Conservation (phyloP, 176 grass and related monocot species). For the Avena eriantha region DNA sequence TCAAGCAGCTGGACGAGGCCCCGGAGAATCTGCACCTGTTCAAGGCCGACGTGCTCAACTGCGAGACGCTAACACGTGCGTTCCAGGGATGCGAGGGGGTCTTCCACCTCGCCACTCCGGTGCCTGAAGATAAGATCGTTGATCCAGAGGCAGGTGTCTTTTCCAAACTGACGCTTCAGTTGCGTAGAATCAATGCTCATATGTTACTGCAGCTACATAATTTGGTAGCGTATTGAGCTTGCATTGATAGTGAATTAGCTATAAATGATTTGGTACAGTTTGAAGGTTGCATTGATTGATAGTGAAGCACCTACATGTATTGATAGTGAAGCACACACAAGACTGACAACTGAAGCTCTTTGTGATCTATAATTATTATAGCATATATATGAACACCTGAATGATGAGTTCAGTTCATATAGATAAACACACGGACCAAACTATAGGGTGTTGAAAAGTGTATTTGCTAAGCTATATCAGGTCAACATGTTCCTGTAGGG, state of each 20-base stretch:
- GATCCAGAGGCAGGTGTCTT: slow-evolving; percentile 55
- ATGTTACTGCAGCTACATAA: neutral
- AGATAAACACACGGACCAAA: neutral
- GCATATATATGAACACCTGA: neutral
- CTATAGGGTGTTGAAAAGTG: neutral
- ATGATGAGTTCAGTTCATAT: neutral
- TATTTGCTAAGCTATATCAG: neutral
- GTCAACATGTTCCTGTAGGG: neutral
- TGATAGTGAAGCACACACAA: neutral
- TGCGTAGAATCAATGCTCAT: neutral
- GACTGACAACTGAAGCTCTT: neutral
- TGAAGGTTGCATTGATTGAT: neutral
- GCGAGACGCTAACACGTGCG: slow-evolving; percentile 41
- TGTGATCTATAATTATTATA: neutral
- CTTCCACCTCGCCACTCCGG: slow-evolving; percentile 69
- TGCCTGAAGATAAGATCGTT: slow-evolving; percentile 53
- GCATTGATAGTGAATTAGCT: neutral
- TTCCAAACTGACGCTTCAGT: neutral
- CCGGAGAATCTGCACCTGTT: slow-evolving; percentile 65
- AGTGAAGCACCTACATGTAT: neutral
- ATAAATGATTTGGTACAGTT: neutral
- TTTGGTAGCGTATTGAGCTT: neutral
- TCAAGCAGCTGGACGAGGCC: slow-evolving; percentile 53
- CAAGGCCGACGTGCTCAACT: slow-evolving; percentile 66
- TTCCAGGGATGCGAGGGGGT: slow-evolving; percentile 61